These are phyloP conservation scores for Neonectria coccinea DNA, from an alignment of 2,329 filamentous ascomycete species.

Conservation along the genomic window DNA sequence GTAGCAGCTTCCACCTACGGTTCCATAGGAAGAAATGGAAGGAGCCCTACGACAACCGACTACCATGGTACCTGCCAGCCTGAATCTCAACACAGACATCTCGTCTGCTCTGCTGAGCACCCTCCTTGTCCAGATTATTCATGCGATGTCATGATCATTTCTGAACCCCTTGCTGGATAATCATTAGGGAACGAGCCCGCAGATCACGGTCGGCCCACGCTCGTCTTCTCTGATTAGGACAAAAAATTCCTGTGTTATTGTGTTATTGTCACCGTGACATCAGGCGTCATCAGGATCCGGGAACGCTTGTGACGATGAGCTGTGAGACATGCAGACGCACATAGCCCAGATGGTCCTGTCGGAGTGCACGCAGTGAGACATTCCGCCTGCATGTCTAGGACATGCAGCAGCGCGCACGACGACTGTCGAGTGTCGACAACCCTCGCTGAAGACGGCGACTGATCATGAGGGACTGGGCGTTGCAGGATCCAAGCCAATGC, in stretches of 20 bases:
- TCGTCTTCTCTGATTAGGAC: neutral
- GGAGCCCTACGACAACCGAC: neutral
- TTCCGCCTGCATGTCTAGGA: constrained; percentile 51
- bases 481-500: constrained; percentile 21
- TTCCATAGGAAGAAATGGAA: neutral
- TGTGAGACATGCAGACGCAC: constrained; percentile 45
- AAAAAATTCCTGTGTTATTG: neutral
- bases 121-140: constrained; percentile 4
- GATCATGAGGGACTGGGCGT: constrained; percentile 17
- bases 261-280: constrained; percentile 13
- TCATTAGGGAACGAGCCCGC: neutral
- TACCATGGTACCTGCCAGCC: neutral
- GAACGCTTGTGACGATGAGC: constrained; percentile 29
- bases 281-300: constrained; percentile 5
- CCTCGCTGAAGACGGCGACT: constrained; percentile 35
- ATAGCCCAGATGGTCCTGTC: constrained; percentile 50
- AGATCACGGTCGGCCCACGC: neutral
- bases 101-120: neutral
- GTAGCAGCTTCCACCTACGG: neutral
- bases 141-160: neutral
- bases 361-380: constrained; percentile 53
- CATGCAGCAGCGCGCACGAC: constrained; percentile 45
- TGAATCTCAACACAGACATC: neutral
- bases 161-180: neutral
- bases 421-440: constrained; percentile 30